Conservation (phyloP, 2,329 filamentous ascomycete genomes). For the Penicillium sp. region DNA sequence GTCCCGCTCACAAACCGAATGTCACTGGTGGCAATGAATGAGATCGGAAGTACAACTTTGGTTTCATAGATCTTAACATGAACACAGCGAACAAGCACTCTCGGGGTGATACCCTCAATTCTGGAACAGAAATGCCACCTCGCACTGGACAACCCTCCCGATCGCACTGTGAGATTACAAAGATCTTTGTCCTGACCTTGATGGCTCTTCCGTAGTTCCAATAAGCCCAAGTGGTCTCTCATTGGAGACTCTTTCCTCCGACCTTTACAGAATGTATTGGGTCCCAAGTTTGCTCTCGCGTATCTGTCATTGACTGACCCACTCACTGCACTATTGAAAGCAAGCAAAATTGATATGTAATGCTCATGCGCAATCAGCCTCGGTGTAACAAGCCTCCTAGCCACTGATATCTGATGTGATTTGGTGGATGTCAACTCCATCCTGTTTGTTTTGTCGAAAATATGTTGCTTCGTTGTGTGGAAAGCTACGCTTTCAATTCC, state of each 20-base stretch:
- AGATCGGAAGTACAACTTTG: too few relatives aligned
- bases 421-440: not conserved
- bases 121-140: too few relatives aligned
- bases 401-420: not conserved
- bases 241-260: not conserved
- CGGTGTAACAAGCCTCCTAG: slow-evolving; percentile 6
- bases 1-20: too few relatives aligned
- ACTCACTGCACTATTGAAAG: not conserved
- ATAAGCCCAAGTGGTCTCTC: too few relatives aligned
- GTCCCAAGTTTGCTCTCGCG: not conserved
- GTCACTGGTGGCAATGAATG: too few relatives aligned
- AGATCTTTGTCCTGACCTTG: not conserved
- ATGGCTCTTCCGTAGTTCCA: too few relatives aligned
- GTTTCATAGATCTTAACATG: too few relatives aligned
- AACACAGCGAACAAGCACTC: too few relatives aligned
- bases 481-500: too few relatives aligned
- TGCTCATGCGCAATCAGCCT: slow-evolving; percentile 6
- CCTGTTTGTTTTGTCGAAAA: not conserved
- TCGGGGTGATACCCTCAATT: too few relatives aligned
- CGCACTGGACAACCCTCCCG: not conserved
- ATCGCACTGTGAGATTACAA: not conserved
- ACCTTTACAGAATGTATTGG: too few relatives aligned
- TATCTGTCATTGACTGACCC: not conserved
- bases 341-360: not conserved
- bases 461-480: too few relatives aligned